These are phyloP conservation scores for Fremontodendron californicum DNA, from an alignment of 345 rosid genomes.

Conservation along the genomic window DNA sequence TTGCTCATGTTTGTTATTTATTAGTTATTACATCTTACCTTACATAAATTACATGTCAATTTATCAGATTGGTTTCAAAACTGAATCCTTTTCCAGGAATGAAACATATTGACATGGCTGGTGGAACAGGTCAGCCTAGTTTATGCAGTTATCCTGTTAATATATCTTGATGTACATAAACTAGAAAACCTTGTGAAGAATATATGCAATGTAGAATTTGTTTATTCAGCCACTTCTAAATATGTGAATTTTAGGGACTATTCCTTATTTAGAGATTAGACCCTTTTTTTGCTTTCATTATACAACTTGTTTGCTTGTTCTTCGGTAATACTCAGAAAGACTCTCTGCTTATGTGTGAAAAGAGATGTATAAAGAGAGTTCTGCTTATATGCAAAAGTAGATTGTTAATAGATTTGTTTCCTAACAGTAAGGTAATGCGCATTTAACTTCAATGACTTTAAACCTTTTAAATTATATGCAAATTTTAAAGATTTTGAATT, in stretches of 20 bases:
- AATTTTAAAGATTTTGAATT: not conserved
- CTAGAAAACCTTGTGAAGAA: not conserved
- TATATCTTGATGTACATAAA: not conserved
- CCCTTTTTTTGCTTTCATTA: not conserved
- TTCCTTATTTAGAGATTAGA: not conserved
- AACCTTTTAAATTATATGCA: not conserved
- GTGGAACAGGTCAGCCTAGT: slow-evolving; percentile 64
- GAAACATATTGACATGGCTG: slow-evolving; percentile 94
- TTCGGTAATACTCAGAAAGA: not conserved
- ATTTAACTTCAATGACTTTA: not conserved
- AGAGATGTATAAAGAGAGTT: not conserved
- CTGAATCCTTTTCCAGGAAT: slow-evolving; percentile 80
- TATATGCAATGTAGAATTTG: not conserved
- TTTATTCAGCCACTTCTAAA: not conserved
- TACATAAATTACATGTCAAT: slow-evolving; percentile 4
- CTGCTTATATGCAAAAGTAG: not conserved
- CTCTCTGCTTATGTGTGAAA: not conserved
- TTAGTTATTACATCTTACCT: not conserved
- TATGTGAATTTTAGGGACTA: not conserved
- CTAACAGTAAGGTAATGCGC: not conserved
- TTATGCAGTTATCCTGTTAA: not conserved
- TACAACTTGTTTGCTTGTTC: not conserved
- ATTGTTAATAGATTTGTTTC: not conserved
- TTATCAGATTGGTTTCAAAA: slow-evolving; percentile 65
- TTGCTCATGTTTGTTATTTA: slow-evolving; percentile 1